A percentile compares a stretch with the other conserved stretches of the same genome.
phyloP scores from a whole-genome alignment of 2,329 filamentous ascomycete species.

The Fusarium sp. region DNA sequence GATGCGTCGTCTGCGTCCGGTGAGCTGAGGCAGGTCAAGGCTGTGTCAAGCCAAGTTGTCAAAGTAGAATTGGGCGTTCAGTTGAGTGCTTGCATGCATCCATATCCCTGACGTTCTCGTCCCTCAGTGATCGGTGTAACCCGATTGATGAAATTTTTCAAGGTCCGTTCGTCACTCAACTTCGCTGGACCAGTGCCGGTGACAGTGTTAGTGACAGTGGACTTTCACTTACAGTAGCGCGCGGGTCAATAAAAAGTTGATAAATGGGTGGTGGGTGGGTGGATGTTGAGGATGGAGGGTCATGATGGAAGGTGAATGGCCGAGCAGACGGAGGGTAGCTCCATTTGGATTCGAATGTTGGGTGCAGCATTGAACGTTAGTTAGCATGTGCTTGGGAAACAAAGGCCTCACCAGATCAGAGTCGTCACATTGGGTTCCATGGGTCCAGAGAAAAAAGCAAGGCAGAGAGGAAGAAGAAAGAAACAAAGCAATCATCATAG shows the following conservation, averaged over 20 bases:
- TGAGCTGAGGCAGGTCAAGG: constrained; percentile 31
- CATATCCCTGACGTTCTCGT: not conserved
- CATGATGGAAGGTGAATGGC: constrained; percentile 34
- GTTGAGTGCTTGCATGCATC: constrained; percentile 43
- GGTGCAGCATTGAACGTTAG: not conserved
- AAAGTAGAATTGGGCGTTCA: constrained; percentile 29
- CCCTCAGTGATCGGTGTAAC: constrained; percentile 33
- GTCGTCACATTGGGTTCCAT: constrained; percentile 1
- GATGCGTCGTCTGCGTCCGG: constrained; percentile 28
- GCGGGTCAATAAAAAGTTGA: constrained; percentile 36
- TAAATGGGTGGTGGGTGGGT: constrained; percentile 38
- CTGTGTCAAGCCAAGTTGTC: constrained; percentile 18
- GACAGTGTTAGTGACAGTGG: constrained; percentile 3
- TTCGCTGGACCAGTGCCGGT: constrained; percentile 1
- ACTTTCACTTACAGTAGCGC: constrained; percentile 36
- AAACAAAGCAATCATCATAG: constrained; percentile 23
- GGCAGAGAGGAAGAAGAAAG: constrained; percentile 14
- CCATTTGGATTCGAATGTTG: constrained; percentile 10
- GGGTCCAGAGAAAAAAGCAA: constrained; percentile 7
- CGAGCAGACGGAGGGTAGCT: constrained; percentile 8
- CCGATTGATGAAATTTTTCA: constrained; percentile 32
- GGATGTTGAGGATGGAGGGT: constrained; percentile 32
- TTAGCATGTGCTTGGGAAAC: constrained; percentile 22
- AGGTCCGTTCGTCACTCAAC: constrained; percentile 13
- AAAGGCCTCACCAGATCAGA: constrained; percentile 36